These are phyloP conservation scores for Coprinopsis strossmayeri DNA, from an alignment of 768 basidiomycete species.

Conservation along the genomic window DNA sequence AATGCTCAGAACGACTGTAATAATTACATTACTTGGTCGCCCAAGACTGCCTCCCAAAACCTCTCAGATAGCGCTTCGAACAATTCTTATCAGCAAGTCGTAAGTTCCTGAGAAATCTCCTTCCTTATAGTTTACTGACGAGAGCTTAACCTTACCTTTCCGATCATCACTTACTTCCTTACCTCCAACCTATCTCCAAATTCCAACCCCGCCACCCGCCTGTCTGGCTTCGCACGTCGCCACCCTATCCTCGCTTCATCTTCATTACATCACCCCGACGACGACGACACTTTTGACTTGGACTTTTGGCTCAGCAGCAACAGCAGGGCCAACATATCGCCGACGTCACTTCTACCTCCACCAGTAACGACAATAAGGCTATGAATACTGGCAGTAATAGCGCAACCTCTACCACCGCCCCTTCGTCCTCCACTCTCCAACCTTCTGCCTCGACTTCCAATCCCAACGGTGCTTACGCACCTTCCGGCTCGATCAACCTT, in stretches of 20 bases:
- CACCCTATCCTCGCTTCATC: background rate
- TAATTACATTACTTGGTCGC: background rate
- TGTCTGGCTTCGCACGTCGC: background rate
- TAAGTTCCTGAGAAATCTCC: background rate
- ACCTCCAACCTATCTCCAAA: background rate
- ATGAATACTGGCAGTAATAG: background rate
- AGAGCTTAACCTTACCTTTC: background rate
- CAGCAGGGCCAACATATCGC: constrained; percentile 11
- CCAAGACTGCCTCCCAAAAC: background rate
- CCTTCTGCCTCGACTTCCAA: constrained; percentile 11
- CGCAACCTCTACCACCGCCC: constrained; percentile 11
- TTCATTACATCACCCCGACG: constrained; percentile 2
- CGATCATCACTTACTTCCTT: constrained; percentile 1
- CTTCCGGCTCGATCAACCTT: constrained; percentile 2
- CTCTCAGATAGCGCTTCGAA: background rate
- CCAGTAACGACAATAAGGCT: constrained; percentile 3
- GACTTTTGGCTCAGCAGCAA: background rate
- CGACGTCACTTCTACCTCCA: constrained; percentile 8
- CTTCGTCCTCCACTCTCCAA: constrained; percentile 5
- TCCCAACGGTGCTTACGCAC: constrained; percentile 8
- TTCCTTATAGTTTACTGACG: too few species aligned
- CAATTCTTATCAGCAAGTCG: constrained; percentile 1
- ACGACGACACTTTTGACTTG: constrained; percentile 1
- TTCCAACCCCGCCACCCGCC: background rate
- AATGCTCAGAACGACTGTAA: background rate